These are phyloP conservation scores for Metschnikowia kunwiensis DNA, from an alignment of 805 yeast species.

Conservation along the genomic window DNA sequence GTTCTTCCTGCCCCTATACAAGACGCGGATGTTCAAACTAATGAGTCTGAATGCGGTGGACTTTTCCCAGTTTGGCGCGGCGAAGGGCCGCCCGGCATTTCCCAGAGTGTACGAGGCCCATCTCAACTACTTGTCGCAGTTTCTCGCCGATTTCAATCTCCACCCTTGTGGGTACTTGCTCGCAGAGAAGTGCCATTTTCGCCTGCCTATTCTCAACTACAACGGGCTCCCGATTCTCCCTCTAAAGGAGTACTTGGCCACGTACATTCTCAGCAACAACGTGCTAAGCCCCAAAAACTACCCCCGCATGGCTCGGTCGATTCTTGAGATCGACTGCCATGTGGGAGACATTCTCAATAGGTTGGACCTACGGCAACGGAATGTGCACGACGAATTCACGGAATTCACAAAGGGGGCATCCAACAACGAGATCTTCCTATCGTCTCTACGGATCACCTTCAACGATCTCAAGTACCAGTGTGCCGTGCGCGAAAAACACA, in stretches of 20 bases:
- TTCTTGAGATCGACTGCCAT: constrained; percentile 68
- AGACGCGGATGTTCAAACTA: constrained; percentile 50
- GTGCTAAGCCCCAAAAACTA: constrained; percentile 29
- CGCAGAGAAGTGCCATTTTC: constrained; percentile 44
- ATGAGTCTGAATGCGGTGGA: constrained; percentile 27
- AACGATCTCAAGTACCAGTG: constrained; percentile 57
- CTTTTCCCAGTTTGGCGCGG: constrained; percentile 9
- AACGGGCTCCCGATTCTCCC: constrained; percentile 4
- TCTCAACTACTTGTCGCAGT: constrained; percentile 72
- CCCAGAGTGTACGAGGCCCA: constrained; percentile 63
- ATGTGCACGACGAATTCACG: constrained; percentile 49
- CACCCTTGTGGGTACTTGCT: constrained; percentile 81
- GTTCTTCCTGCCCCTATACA: constrained; percentile 59
- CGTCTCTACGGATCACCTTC: constrained; percentile 54
- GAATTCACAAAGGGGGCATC: constrained; percentile 25
- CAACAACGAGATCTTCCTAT: constrained; percentile 29
- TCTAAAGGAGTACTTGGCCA: constrained; percentile 19
- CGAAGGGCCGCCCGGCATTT: background rate
- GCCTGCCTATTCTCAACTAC: constrained; percentile 50
- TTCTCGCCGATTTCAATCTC: constrained; percentile 76
- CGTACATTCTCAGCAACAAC: constrained; percentile 24
- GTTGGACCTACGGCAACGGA: constrained; percentile 37
- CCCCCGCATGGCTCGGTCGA: constrained; percentile 57
- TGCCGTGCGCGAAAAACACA: constrained; percentile 28
- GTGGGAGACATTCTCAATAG: constrained; percentile 64